Base-by-base conservation (phyloP, 2,329 filamentous ascomycete species). In the Aspergillus sp. region DNA sequence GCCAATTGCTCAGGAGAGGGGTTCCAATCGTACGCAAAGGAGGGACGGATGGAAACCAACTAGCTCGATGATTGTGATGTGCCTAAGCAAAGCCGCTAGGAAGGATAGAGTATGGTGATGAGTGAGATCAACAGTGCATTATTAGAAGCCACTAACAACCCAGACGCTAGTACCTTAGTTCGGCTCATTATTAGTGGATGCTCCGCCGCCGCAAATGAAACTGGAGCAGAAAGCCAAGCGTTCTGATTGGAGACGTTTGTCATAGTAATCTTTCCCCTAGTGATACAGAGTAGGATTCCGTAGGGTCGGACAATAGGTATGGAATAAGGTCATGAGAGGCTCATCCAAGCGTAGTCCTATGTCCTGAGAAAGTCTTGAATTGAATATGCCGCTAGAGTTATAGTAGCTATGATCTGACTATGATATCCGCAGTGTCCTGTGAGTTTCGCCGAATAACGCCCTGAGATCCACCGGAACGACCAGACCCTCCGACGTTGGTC, bases 91-190 rank as follows among this genome's bases (percentile, higher is more conserved):
- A 16, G 36, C 20, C 29, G 32, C 40, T 45, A 50, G 31, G 25
- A 25, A 43, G 34, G 32, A 43, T 43, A 10, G 17, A 53, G 47
- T 49, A 31, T 45, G 17, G 47, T 19, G 45, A 45, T n/a, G 41
- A 49, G 32, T 29, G 47, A 41, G 54, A 57, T 57, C 54, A 57
- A 49, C 52, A 29, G 17, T 53, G 50, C 50, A 53, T 56, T 31
- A 23, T 47, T 52, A 17, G 45, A 51, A 54, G 32, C 49, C 46
- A 55, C 49, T 52, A 47, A 34, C 13, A 40, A 20, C 25, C 36
- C 16, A 38, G 23, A 41, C 17, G 20, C 41, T 45, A 23, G 13
- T 36, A 38, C 7, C 17, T 41, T 32, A 25, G 34, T 38, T 13
- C 11, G 14, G 14, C 34, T 6, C 34, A 38, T 38, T 36, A 16